A percentile compares a stretch with the other conserved stretches of the same genome.
phyloP scores from a whole-genome alignment of 2,329 filamentous ascomycete genomes.

The Plenodomus biglobosus region DNA sequence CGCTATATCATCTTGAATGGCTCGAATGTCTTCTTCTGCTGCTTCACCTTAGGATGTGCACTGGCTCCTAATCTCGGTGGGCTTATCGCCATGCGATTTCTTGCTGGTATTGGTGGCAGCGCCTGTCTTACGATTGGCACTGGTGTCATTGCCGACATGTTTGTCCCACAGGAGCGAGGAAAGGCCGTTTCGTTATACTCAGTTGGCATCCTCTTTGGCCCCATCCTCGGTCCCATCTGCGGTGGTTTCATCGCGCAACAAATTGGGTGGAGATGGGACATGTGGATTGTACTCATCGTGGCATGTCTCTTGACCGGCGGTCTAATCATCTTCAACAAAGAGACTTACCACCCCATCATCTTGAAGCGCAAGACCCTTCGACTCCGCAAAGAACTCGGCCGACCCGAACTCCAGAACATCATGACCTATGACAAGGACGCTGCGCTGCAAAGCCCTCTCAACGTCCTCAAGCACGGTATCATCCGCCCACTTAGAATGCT shows the following conservation, averaged over 20 bases:
- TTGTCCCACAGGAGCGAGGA: conserved; percentile 37
- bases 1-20: conserved; percentile 35
- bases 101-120: conserved; percentile 27
- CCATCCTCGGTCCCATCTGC: conserved; percentile 37
- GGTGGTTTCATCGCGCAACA: conserved; percentile 35
- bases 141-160: conserved; percentile 42
- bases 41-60: conserved; percentile 52
- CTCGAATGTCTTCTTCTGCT: conserved; percentile 54
- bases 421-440: conserved; percentile 38
- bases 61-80: conserved; percentile 37
- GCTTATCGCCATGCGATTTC: conserved; percentile 33
- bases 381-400: conserved; percentile 46
- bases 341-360: conserved; percentile 53
- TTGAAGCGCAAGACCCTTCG: conserved; percentile 61
- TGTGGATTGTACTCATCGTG: conserved; percentile 40
- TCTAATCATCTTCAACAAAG: conserved; percentile 46
- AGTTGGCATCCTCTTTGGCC: conserved; percentile 37
- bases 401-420: conserved; percentile 51
- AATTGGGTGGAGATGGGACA: conserved; percentile 39
- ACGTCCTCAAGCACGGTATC: conserved; percentile 39
- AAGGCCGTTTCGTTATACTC: conserved; percentile 35
- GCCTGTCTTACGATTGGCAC: conserved; percentile 41
- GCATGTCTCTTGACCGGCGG: conserved; percentile 25
- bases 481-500: conserved; percentile 40
- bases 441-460: conserved; percentile 10